Evolutionary conservation across 106 monocot genomes (phyloP), one percentile per base, ranked within the genome.

Genomic region (Allium sativum): DNA sequence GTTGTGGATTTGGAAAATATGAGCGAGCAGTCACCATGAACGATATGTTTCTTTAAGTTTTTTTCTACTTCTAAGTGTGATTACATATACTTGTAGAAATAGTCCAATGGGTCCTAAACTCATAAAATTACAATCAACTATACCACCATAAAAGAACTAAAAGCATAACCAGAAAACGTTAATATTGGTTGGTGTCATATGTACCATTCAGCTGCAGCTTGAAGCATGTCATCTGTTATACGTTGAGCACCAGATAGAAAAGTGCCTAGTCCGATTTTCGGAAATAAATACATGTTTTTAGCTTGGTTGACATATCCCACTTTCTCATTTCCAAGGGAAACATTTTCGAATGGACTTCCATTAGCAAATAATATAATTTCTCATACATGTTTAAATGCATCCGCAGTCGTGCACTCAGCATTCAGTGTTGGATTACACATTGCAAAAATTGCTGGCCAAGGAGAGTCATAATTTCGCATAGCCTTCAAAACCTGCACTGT

Each of bases 211-310:
- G 92, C 77, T 60, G 98, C 91, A 64, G 98, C 92, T 85, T 98
- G 92, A 76, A 98, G 72, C 98, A 98, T 98, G 21, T 80, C 82
- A 71, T 98, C 98, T 66, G 98, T 75, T 64, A 98, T 92, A 41
- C 66, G 55, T 13, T 74, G 84, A 60, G 98, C 98, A 74, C 98
- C 92, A 57, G 92, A 88, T 55, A 98, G 88, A 78, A 98, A 88
- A 72, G 92, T 88, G 48, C 98, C 98, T 74, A 98, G 66, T 22
- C 98, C 98, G 68, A 98, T 83, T 61, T 92, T 98, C 55, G 98
- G 98, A 79, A 98, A 98, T 56, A 98, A 68, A 67, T 98, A 98
- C 98, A 98, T 98, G 70, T 98, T 98, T 68, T 98, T 98, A 52
- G 98, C 98, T 73, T 98, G 98, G 66, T 98, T 98, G 17, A 83